These are phyloP conservation scores for Boletus reticulatus DNA, from an alignment of 768 basidiomycete species.

Conservation along the genomic window DNA sequence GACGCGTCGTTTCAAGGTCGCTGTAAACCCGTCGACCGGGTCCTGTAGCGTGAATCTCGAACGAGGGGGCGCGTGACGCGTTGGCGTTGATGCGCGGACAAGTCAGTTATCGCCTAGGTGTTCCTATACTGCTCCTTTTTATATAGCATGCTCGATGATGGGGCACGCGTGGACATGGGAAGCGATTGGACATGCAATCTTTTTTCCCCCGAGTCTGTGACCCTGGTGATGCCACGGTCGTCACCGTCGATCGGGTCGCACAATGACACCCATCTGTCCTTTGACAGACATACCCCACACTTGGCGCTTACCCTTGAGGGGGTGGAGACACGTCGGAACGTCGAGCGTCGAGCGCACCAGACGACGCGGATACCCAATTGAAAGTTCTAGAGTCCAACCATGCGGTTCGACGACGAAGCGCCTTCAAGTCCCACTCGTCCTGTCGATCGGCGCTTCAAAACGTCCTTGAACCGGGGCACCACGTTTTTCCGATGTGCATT, in stretches of 20 bases:
- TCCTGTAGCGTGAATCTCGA: background rate
- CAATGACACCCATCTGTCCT: background rate
- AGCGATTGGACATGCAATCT: background rate
- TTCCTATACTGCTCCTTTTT: background rate
- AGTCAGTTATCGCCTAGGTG: background rate
- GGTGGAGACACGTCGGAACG: background rate
- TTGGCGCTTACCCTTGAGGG: background rate
- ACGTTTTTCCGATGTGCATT: no score
- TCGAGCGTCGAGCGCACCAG: no score
- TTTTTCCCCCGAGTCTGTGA: background rate
- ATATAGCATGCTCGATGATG: background rate
- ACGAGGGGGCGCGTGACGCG: no score
- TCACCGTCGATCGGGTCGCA: conserved; percentile 7
- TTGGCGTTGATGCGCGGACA: no score
- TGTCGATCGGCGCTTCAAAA: no score
- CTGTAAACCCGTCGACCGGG: background rate
- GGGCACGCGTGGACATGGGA: no score
- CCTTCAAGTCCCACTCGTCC: no score
- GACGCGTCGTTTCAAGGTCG: conserved; percentile 1
- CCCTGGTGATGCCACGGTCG: background rate
- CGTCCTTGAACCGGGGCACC: no score
- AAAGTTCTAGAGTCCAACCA: background rate
- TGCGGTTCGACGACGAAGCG: no score
- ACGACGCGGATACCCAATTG: background rate
- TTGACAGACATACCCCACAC: conserved; percentile 4